Conservation (phyloP, 495 filamentous ascomycete species). For the Podospora tetraspora region DNA sequence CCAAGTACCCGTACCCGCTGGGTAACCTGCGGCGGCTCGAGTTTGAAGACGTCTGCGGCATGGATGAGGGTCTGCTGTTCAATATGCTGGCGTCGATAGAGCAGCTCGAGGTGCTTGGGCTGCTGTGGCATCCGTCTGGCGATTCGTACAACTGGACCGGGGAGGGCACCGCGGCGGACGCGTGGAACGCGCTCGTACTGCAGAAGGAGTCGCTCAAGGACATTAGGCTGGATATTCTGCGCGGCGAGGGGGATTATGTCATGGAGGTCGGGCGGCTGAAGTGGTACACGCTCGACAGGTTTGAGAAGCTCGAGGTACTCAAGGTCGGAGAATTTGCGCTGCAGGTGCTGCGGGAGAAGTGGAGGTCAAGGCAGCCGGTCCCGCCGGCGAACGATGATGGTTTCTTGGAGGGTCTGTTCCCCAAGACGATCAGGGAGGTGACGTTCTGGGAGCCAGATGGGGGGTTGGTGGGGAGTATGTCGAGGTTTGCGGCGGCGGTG, state of each 20-base stretch:
- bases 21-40: constrained; percentile 5
- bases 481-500: constrained; percentile 6
- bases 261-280: not conserved
- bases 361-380: not conserved
- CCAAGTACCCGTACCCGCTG: not conserved
- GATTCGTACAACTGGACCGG: not conserved
- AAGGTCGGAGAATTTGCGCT: constrained; percentile 6
- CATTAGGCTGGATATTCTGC: constrained; percentile 9
- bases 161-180: not conserved
- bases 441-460: constrained; percentile 10
- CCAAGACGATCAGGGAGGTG: constrained; percentile 9
- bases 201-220: constrained; percentile 10
- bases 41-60: not conserved
- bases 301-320: constrained; percentile 14
- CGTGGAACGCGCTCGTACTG: constrained; percentile 8
- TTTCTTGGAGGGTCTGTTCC: constrained; percentile 8
- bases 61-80: not conserved
- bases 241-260: not conserved
- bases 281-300: constrained; percentile 1
- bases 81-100: not conserved
- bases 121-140: constrained; percentile 7
- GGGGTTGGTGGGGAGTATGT: constrained; percentile 3
- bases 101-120: constrained; percentile 7
- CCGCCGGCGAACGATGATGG: not conserved
- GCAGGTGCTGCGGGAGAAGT: constrained; percentile 5